Evolutionary conservation across 164 flowering plant species (phyloP), one percentile per base, ranked within the genome.

Genomic region (Dillenia suffruticosa): DNA sequence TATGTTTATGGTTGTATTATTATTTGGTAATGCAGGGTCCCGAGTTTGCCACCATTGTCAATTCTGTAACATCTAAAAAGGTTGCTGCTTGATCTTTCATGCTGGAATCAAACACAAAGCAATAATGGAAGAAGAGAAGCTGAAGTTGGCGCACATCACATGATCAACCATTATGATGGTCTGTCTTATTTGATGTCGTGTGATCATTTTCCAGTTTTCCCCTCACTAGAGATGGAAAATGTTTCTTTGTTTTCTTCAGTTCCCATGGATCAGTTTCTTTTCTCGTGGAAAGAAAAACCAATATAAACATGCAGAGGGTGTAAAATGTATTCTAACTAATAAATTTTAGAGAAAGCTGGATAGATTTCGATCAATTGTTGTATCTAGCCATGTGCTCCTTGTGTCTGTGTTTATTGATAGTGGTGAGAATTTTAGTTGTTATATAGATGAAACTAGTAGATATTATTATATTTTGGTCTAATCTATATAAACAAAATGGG

Each of bases 61-160:
- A 93, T 72, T 85, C 98, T 12, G 98, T 89, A 44, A 90, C 97
- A 49, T 71, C 90, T 46, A 93, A 93, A 88, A 93, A 89, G 77
- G 97, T 90, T 66, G 83, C 88, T 60, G 93, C 92, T 58, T 88
- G 81, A 87, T 64, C 44, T 40, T 45, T 12, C 16, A 46, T 9
- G 50, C 44, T 14, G 26, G 46, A 26, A 56, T 55, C 56, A 17
- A 56, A 19, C 12, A 16, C 19, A 45, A 49, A 49, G 44, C 16
- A 69, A 66, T 68, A 68, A 74, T 16, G 56, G 58, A 59, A 55
- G 47, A 16, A 58, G 24, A 64, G 54, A 46, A 57, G 59, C 40
- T 32, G 40, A 32, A 4, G 40, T 32, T 32, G 40, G 40, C 0
- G 40, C 40, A 6, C 40, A 49, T 10, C 68, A 50, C 65, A 58